Percentiles rank a stretch among this genome's conserved stretches.
Evolutionary conservation across 192 early-diverging fungal genomes (phyloP).

Genomic region (Phycomyces blakesleeanus): DNA sequence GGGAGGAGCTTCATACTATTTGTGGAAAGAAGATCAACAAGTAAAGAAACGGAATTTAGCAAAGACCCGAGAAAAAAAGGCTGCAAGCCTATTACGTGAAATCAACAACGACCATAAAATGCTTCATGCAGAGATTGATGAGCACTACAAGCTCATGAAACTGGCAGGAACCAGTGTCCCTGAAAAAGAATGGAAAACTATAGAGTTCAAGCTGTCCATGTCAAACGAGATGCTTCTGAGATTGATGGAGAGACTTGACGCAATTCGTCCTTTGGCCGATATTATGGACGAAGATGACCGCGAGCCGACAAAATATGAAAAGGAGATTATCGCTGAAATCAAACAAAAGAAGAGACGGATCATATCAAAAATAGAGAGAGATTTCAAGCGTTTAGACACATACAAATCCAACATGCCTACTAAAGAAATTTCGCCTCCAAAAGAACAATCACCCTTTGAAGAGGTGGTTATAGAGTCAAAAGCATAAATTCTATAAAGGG

Average conservation of each 20-base stretch:
- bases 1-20: neutral
- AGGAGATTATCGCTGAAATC: neutral
- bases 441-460: neutral
- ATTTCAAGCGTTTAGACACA: conserved; percentile 2
- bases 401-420: neutral
- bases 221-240: neutral
- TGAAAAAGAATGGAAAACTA: neutral
- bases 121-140: neutral
- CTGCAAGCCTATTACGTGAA: neutral
- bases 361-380: conserved; percentile 8
- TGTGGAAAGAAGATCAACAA: neutral
- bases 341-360: neutral
- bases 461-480: too few relatives aligned
- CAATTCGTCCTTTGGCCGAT: neutral
- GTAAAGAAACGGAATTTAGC: neutral
- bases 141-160: neutral
- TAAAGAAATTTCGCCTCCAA: neutral
- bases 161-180: neutral
- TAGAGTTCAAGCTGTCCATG: neutral
- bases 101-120: neutral
- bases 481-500: too few relatives aligned
- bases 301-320: neutral
- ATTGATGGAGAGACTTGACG: neutral
- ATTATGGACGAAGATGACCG: conserved; percentile 14
- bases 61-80: neutral